A percentile compares a stretch with the other conserved stretches of the same genome.
Evolutionary conservation across 495 filamentous ascomycete species (phyloP).

Genomic region (Neurospora cerealis): DNA sequence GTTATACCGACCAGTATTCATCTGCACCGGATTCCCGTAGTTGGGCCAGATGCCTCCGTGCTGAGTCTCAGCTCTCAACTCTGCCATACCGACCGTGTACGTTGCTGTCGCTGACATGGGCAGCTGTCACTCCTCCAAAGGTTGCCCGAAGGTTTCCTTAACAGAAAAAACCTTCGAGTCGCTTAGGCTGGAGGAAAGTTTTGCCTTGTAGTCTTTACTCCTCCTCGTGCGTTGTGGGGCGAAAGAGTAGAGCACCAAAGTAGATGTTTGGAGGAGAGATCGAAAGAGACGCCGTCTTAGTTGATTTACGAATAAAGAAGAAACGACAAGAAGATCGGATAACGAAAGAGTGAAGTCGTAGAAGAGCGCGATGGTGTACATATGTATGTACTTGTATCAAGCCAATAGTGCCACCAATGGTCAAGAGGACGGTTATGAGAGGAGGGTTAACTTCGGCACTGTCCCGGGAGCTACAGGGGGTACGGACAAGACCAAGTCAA

Average conservation of each 20-base stretch:
- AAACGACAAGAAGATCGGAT: conserved; percentile 26
- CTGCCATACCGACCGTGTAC: conserved; percentile 45
- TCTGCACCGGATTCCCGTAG: conserved; percentile 39
- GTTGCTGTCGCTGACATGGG: conserved; percentile 45
- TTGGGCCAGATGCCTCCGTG: conserved; percentile 41
- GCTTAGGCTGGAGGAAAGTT: neutral
- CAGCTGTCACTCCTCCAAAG: conserved; percentile 27
- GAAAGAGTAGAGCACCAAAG: neutral
- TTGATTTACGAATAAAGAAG: conserved; percentile 4
- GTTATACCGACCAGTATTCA: conserved; percentile 33
- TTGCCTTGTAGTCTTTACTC: neutral
- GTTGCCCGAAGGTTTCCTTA: conserved; percentile 10
- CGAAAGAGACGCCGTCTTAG: neutral
- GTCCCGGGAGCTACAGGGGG: conserved; percentile 34
- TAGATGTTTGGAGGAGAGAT: neutral
- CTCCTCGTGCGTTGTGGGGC: neutral
- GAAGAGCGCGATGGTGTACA: conserved; percentile 26
- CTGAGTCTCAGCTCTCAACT: conserved; percentile 42
- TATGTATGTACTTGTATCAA: conserved; percentile 40
- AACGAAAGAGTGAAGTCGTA: conserved; percentile 25
- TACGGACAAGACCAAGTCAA: conserved; percentile 29
- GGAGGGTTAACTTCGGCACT: conserved; percentile 31
- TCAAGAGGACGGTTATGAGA: conserved; percentile 40
- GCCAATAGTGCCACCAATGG: conserved; percentile 28
- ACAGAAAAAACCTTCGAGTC: conserved; percentile 2